Percentiles rank a stretch among this genome's conserved stretches.
Conservation (phyloP, 768 basidiomycete genomes). For the Podaxis sp. region DNA sequence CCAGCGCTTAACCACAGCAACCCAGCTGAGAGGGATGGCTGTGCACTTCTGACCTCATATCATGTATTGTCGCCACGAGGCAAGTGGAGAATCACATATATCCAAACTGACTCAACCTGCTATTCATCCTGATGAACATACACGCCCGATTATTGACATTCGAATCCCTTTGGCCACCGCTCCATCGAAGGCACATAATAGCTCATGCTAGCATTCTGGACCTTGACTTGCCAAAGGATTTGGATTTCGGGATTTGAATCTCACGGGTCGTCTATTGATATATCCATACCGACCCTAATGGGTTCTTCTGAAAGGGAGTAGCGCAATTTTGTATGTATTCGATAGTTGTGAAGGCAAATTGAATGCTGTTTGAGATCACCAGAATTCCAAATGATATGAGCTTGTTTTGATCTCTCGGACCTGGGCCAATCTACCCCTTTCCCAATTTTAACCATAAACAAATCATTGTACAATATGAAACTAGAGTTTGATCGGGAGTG, state of each 20-base stretch:
- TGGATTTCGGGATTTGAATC: too few species aligned
- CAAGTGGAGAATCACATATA: background rate
- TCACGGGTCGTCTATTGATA: too few species aligned
- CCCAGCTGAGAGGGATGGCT: background rate
- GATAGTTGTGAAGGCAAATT: background rate
- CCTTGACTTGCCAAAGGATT: background rate
- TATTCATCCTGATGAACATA: background rate
- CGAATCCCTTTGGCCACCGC: background rate
- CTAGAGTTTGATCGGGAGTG: background rate
- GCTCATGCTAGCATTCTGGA: background rate
- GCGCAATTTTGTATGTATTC: background rate
- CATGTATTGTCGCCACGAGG: constrained; percentile 1
- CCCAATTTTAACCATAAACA: background rate
- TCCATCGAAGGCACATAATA: background rate
- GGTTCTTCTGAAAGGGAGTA: too few species aligned
- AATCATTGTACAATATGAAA: background rate
- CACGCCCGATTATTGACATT: background rate
- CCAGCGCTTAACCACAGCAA: background rate
- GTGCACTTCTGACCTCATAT: background rate
- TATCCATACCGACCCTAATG: too few species aligned
- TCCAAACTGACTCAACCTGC: background rate
- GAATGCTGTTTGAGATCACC: background rate
- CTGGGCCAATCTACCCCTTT: background rate
- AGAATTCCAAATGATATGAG: background rate
- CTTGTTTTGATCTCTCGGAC: background rate